Percentiles rank a stretch among this genome's conserved stretches.
These are phyloP conservation scores for Salix caprea DNA, from an alignment of 345 rosid species.

Conservation along the genomic window DNA sequence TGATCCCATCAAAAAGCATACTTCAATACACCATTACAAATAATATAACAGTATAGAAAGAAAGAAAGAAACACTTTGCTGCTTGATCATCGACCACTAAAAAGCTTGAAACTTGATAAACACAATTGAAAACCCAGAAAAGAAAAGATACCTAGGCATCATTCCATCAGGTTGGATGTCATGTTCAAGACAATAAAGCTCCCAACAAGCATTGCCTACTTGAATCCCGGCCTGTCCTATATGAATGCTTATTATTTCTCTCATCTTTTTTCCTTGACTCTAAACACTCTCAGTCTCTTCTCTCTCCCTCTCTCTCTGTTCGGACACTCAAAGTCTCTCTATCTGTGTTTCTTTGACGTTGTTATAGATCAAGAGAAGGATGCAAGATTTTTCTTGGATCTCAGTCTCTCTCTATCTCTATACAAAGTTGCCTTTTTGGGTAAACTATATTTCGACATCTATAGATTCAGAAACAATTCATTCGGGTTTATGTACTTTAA, in stretches of 20 bases:
- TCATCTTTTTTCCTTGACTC: slow-evolving; percentile 15
- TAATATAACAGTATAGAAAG: neutral
- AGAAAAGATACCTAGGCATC: slow-evolving; percentile 25
- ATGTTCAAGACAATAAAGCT: slow-evolving; percentile 33
- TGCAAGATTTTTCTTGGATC: neutral
- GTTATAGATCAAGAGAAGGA: neutral
- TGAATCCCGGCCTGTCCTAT: slow-evolving; percentile 39
- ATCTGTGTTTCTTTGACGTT: neutral
- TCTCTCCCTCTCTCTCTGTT: neutral
- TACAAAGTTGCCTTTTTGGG: neutral
- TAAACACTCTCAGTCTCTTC: neutral
- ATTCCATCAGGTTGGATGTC: slow-evolving; percentile 27
- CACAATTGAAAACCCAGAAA: neutral
- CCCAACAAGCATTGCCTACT: slow-evolving; percentile 36
- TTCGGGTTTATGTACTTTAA: no score
- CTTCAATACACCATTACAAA: neutral
- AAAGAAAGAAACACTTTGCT: neutral
- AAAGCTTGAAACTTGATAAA: neutral
- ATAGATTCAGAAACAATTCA: neutral
- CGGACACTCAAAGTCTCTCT: neutral
- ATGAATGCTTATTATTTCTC: slow-evolving; percentile 37
- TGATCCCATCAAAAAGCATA: neutral
- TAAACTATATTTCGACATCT: neutral
- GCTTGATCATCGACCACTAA: neutral
- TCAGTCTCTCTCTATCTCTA: neutral